Percentiles rank a stretch among this genome's conserved stretches.
phyloP scores from a whole-genome alignment of 2,329 filamentous ascomycete genomes.

The Aureobasidium namibiae region DNA sequence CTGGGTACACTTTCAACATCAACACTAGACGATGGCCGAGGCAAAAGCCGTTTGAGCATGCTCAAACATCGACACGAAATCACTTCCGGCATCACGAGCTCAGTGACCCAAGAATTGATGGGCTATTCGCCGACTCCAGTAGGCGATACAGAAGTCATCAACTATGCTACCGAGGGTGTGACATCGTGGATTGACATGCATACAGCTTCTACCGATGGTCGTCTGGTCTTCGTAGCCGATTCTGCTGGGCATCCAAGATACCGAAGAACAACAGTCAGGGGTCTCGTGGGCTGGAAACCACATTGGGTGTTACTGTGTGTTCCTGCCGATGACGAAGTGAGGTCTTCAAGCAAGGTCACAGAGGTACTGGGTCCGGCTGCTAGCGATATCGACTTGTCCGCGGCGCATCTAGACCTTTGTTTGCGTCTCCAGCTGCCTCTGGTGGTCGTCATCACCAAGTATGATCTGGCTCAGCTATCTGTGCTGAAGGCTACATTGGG shows the following conservation, averaged over 20 bases:
- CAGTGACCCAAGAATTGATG: slow-evolving; percentile 85
- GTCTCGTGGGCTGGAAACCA: slow-evolving; percentile 89
- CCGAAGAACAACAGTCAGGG: slow-evolving; percentile 77
- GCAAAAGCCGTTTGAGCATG: slow-evolving; percentile 79
- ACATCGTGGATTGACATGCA: slow-evolving; percentile 95
- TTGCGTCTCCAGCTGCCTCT: slow-evolving; percentile 71
- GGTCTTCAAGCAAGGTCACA: slow-evolving; percentile 31
- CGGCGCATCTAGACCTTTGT: slow-evolving; percentile 77
- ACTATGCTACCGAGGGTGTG: slow-evolving; percentile 79
- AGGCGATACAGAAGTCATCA: slow-evolving; percentile 50
- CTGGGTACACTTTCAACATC: slow-evolving; percentile 83
- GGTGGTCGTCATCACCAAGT: slow-evolving; percentile 78
- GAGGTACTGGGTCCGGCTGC: slow-evolving; percentile 43
- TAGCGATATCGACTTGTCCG: slow-evolving; percentile 60
- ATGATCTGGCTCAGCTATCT: slow-evolving; percentile 71
- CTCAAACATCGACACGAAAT: slow-evolving; percentile 92
- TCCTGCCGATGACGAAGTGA: slow-evolving; percentile 64
- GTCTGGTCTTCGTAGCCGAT: slow-evolving; percentile 82
- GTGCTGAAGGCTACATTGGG: slow-evolving; percentile 63
- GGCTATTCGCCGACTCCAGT: slow-evolving; percentile 53
- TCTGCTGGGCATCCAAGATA: slow-evolving; percentile 88
- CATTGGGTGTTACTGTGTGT: slow-evolving; percentile 90
- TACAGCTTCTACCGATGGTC: slow-evolving; percentile 61
- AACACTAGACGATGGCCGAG: slow-evolving; percentile 81
- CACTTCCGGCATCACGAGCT: slow-evolving; percentile 84